Evolutionary conservation across 2,329 filamentous ascomycete species (phyloP), one percentile per base, ranked within the genome.

Genomic region (Diplodia corticola): DNA sequence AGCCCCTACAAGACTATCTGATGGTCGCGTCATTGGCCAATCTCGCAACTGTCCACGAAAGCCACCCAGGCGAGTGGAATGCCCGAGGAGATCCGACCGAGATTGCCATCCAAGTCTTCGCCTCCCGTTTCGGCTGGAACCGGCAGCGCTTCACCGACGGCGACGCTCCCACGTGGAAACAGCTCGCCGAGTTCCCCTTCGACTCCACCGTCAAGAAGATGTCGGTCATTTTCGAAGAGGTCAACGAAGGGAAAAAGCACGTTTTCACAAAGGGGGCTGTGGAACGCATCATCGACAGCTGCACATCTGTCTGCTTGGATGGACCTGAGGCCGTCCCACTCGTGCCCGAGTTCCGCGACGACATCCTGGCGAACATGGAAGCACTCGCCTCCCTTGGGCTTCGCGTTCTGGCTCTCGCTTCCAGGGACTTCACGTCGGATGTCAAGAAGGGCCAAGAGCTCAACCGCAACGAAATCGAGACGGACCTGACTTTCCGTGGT

Each of bases 141-240:
- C 82, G 85, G 9, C 79, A 82, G 17, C 78, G 79, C 9, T 83
- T 85, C 69, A 83, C 82, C 0, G 78, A 80, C 13, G 74, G 72
- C n/a, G 70, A 74, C 2, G 66, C 71, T 59, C 71, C 26, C 5
- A 24, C 69, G 1, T 78, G 77, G 77, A 73, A 74, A 26, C 73
- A 76, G 30, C 65, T 88, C 26, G 86, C 87, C 1, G 90, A 92
- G 71, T 91, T 89, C 67, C 89, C 89, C 0, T 92, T 92, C 69
- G 89, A 92, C 72, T 91, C 89, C 0, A 86, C 86, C 66, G 85
- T 91, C 69, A 92, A 92, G 80, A 90, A 88, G 71, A 92, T 92
- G 89, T 90, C 88, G 0, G 88, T 91, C 44, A 87, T 91, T 63
- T 90, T 89, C 74, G 72, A 82, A 50, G 75, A 83, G 24, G n/a